Percentiles rank a stretch among this genome's conserved stretches.
These are phyloP conservation scores for Macrophomina pseudophaseolina DNA, from an alignment of 2,329 filamentous ascomycete species.

Conservation along the genomic window DNA sequence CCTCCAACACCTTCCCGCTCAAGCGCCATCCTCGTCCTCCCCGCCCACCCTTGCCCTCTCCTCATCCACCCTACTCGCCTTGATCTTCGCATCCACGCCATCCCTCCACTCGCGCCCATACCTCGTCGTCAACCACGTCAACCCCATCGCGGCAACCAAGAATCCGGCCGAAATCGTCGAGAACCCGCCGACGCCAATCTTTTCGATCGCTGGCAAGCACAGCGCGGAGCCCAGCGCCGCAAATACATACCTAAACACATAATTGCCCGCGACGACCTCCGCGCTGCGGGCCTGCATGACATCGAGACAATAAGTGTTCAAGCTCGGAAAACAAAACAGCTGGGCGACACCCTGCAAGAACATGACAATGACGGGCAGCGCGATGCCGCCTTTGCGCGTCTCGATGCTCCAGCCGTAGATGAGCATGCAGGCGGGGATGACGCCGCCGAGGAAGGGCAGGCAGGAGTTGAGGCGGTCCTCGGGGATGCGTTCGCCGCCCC, in stretches of 20 bases:
- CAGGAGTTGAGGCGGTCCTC: slow-evolving; percentile 68
- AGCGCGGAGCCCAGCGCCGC: slow-evolving; percentile 72
- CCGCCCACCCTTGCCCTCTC: neutral
- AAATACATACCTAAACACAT: slow-evolving; percentile 77
- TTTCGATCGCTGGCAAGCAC: slow-evolving; percentile 74
- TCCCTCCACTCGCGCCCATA: slow-evolving; percentile 61
- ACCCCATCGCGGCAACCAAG: slow-evolving; percentile 53
- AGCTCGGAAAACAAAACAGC: slow-evolving; percentile 74
- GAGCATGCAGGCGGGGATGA: slow-evolving; percentile 68
- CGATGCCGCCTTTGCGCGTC: slow-evolving; percentile 59
- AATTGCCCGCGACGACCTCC: slow-evolving; percentile 81
- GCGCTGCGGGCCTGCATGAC: slow-evolving; percentile 74
- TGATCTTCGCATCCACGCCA: slow-evolving; percentile 56
- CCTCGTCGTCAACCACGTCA: slow-evolving; percentile 55
- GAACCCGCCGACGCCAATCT: slow-evolving; percentile 82
- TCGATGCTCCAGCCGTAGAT: slow-evolving; percentile 71
- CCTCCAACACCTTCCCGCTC: neutral
- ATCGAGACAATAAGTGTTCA: slow-evolving; percentile 83
- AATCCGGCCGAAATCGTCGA: slow-evolving; percentile 70
- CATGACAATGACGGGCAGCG: slow-evolving; percentile 72
- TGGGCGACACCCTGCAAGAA: slow-evolving; percentile 77
- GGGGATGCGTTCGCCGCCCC: slow-evolving; percentile 63
- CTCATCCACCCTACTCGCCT: slow-evolving; percentile 38
- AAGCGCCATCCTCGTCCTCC: neutral
- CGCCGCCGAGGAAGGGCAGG: slow-evolving; percentile 60